Conservation (phyloP, 805 yeast species). For the Priceomyces haplophilus region DNA sequence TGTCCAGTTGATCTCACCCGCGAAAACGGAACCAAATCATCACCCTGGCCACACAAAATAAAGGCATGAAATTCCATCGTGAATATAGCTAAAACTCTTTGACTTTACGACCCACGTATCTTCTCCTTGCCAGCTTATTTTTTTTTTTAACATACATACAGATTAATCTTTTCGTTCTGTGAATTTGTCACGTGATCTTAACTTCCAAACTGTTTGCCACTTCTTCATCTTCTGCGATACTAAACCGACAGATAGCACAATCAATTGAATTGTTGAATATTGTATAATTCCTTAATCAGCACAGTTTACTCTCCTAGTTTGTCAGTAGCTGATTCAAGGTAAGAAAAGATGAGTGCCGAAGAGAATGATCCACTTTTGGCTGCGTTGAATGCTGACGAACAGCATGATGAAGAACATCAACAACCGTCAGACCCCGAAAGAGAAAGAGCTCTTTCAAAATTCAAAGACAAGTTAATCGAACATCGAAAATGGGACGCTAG, state of each 20-base stretch:
- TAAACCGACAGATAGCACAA: not conserved
- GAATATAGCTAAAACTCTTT: slow-evolving; percentile 5
- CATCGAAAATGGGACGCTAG: slow-evolving; percentile 94
- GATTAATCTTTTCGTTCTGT: not conserved
- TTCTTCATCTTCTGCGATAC: no score
- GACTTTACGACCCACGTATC: not conserved
- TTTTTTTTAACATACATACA: not conserved
- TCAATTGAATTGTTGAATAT: not conserved
- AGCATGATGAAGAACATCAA: slow-evolving; percentile 17
- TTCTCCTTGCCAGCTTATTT: not conserved
- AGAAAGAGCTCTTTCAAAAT: slow-evolving; percentile 69
- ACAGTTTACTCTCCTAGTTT: not conserved
- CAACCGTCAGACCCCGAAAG: slow-evolving; percentile 63
- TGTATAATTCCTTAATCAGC: not conserved
- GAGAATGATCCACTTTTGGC: slow-evolving; percentile 77
- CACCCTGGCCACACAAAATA: slow-evolving; percentile 85
- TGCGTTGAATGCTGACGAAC: slow-evolving; percentile 50
- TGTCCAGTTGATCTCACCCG: slow-evolving; percentile 57
- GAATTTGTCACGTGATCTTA: not conserved
- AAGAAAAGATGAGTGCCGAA: slow-evolving; percentile 47
- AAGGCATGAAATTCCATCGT: slow-evolving; percentile 90
- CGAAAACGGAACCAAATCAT: slow-evolving; percentile 68
- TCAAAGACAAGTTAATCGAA: slow-evolving; percentile 82
- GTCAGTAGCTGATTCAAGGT: not conserved
- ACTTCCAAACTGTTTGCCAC: slow-evolving; percentile 8